These are phyloP conservation scores for Ophiostoma piceae DNA, from an alignment of 2,329 filamentous ascomycete species.

Conservation along the genomic window DNA sequence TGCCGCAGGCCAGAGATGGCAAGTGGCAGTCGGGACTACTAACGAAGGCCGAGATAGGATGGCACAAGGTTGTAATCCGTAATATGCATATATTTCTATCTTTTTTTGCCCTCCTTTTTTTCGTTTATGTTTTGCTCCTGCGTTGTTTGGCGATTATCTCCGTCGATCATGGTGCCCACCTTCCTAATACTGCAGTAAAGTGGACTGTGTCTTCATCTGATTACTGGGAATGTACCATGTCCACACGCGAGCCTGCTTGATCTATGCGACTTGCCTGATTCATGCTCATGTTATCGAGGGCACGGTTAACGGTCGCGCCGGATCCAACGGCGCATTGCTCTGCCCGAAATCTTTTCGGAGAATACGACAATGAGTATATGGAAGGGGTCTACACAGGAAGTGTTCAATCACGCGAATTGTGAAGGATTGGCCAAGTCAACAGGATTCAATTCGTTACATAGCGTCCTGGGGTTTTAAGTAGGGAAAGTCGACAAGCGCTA, in stretches of 20 bases:
- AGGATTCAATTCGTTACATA: not conserved
- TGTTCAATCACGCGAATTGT: not conserved
- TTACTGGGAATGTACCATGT: not conserved
- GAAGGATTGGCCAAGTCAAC: not conserved
- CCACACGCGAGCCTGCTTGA: not conserved
- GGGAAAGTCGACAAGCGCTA: no score
- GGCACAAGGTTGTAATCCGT: not conserved
- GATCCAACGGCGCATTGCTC: not conserved
- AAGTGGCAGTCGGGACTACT: not conserved
- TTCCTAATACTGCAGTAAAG: not conserved
- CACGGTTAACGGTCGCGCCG: not conserved
- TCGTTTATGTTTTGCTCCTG: not conserved
- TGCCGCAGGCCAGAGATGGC: not conserved
- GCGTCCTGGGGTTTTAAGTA: no score
- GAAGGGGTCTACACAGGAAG: no score
- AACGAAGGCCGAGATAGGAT: not conserved
- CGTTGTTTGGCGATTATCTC: not conserved
- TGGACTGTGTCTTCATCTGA: not conserved
- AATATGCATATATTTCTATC: not conserved
- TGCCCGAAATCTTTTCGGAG: not conserved
- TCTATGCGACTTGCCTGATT: not conserved
- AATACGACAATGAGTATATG: no score
- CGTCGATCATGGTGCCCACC: not conserved
- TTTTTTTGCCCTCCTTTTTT: not conserved
- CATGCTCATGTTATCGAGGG: not conserved